phyloP scores from a whole-genome alignment of 169 alveolate genomes.

The Plasmodium malariae region DNA sequence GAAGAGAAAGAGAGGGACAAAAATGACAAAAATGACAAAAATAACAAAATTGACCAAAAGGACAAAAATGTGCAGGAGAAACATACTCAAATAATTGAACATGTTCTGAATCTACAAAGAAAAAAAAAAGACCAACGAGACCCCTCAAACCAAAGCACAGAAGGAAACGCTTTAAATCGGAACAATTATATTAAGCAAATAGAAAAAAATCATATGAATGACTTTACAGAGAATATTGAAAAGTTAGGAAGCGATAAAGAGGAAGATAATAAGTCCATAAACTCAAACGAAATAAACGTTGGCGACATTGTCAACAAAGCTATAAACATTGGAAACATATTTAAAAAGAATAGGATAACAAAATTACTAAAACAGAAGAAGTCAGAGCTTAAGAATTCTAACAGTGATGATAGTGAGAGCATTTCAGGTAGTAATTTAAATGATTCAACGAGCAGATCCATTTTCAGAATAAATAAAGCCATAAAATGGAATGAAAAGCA shows the following conservation, averaged over 20 bases:
- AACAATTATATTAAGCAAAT: background rate
- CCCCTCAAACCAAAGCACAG: background rate
- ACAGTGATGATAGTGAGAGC: constrained; percentile 1
- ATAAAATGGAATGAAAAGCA: background rate
- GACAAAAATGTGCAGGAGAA: background rate
- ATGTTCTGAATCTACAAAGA: background rate
- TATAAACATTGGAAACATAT: constrained; percentile 39
- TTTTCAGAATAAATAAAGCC: constrained; percentile 5
- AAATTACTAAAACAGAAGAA: constrained; percentile 17
- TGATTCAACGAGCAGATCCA: background rate
- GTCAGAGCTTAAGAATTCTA: too few species aligned
- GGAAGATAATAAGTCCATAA: background rate
- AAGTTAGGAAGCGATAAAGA: background rate
- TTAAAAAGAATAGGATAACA: constrained; percentile 17
- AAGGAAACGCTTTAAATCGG: background rate
- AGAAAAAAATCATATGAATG: background rate
- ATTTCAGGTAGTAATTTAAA: background rate
- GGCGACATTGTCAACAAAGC: constrained; percentile 47
- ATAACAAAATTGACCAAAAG: background rate
- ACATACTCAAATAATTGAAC: background rate
- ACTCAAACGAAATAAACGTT: constrained; percentile 13
- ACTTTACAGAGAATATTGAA: background rate
- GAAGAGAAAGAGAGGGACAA: background rate
- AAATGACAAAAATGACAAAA: constrained; percentile 21
- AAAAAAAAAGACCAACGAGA: constrained; percentile 1